Evolutionary conservation across 306 rosid species (phyloP).

Genomic region (Cucurbita ficifolia): DNA sequence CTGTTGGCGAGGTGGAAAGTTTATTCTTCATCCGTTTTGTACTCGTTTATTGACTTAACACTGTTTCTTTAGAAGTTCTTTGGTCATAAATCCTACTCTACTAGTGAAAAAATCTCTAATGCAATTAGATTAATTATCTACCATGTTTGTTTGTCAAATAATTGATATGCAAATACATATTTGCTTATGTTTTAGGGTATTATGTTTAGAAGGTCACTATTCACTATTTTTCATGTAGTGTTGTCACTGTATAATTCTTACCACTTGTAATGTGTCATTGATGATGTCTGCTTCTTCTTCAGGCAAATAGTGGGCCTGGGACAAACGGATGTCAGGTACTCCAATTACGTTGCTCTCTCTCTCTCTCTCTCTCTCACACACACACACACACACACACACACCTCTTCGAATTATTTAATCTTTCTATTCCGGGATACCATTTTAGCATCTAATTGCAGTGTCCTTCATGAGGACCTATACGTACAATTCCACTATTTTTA

Average conservation of each 20-base stretch:
- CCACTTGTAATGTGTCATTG: not conserved
- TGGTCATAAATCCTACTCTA: not conserved
- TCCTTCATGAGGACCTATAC: not conserved
- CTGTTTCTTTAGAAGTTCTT: not conserved
- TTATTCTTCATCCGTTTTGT: not conserved
- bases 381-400: not conserved
- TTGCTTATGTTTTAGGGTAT: not conserved
- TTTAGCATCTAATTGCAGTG: not conserved
- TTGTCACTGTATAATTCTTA: not conserved
- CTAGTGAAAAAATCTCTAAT: not conserved
- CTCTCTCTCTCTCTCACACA: not conserved
- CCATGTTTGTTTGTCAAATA: not conserved
- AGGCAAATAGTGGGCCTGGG: slow-evolving; percentile 89
- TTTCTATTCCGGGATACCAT: not conserved
- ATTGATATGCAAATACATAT: not conserved
- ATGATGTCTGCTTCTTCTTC: slow-evolving; percentile 13
- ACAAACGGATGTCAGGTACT: slow-evolving; percentile 90
- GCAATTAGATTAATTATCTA: not conserved
- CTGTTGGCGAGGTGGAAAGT: not conserved
- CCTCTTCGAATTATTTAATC: not conserved
- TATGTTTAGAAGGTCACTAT: not conserved
- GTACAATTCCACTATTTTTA: not conserved
- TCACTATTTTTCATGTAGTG: not conserved
- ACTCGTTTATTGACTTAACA: not conserved
- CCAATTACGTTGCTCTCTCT: not conserved